phyloP scores from a whole-genome alignment of 345 rosid species.

The Salix suchowensis region DNA sequence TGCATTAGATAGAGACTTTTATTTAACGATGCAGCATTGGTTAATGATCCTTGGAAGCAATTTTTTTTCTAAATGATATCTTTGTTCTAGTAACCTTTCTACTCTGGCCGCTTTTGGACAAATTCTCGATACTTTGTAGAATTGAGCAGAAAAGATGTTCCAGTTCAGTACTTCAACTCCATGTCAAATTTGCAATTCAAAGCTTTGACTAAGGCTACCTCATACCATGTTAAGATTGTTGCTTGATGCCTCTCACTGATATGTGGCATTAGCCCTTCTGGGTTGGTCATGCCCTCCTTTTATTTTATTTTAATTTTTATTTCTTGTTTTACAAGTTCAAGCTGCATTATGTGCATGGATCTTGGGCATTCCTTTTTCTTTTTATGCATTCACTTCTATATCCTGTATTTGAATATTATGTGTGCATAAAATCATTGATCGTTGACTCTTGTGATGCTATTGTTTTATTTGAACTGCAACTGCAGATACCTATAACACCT shows the following conservation, averaged over 20 bases:
- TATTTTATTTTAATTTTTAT: neutral
- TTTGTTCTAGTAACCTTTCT: too few relatives aligned
- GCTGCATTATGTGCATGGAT: neutral
- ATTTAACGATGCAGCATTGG: too few relatives aligned
- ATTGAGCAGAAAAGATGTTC: too few relatives aligned
- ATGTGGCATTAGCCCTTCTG: neutral
- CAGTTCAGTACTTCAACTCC: too few relatives aligned
- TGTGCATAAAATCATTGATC: neutral
- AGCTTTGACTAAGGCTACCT: neutral
- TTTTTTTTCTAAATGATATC: too few relatives aligned
- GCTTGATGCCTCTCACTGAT: neutral
- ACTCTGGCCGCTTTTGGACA: too few relatives aligned
- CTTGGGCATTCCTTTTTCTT: neutral
- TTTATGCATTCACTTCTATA: neutral
- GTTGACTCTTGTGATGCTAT: neutral
- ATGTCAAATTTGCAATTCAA: too few relatives aligned
- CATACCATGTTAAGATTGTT: neutral
- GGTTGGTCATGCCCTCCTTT: neutral
- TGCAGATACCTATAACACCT: conserved; percentile 66
- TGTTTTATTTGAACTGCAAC: conserved; percentile 8
- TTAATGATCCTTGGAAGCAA: too few relatives aligned
- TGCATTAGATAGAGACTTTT: too few relatives aligned
- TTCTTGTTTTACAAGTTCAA: neutral
- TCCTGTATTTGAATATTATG: neutral
- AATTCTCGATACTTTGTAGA: too few relatives aligned